Conservation (phyloP, 108 stramenopile species). For the Aureococcus anophagefferens region DNA sequence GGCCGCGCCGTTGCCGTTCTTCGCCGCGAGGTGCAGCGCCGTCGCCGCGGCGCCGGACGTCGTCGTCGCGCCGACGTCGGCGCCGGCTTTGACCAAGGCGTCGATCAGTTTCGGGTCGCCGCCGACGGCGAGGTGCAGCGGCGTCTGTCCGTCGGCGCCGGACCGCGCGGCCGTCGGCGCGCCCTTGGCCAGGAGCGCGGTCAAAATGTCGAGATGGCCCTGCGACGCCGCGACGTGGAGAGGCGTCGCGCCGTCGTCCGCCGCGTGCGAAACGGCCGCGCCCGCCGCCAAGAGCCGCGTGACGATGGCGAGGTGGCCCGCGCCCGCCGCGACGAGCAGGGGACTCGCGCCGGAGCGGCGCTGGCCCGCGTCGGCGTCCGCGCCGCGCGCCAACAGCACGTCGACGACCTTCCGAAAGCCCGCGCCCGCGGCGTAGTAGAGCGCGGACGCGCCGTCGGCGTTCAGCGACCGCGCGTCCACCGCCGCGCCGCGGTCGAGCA, state of each 20-base stretch:
- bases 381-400: not conserved
- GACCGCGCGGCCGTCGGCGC: conserved; percentile 17
- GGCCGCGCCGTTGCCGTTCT: not conserved
- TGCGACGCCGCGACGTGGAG: conserved; percentile 68
- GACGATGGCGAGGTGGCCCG: too few species aligned
- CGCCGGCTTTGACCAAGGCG: not conserved
- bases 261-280: too few species aligned
- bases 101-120: not conserved
- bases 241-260: conserved; percentile 59
- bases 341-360: not conserved
- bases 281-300: too few species aligned
- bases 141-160: not conserved
- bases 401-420: not conserved
- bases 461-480: not conserved
- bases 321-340: too few species aligned
- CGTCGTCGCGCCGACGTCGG: not conserved
- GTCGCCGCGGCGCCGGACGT: too few species aligned
- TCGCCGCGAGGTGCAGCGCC: not conserved
- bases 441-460: not conserved
- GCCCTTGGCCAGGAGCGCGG: conserved; percentile 44
- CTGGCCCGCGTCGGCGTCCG: not conserved
- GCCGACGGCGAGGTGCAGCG: not conserved
- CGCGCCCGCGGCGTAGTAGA: too few species aligned
- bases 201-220: conserved; percentile 60
- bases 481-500: not conserved